phyloP scores from a whole-genome alignment of 331 rosid species.

The Acacia concinna region DNA sequence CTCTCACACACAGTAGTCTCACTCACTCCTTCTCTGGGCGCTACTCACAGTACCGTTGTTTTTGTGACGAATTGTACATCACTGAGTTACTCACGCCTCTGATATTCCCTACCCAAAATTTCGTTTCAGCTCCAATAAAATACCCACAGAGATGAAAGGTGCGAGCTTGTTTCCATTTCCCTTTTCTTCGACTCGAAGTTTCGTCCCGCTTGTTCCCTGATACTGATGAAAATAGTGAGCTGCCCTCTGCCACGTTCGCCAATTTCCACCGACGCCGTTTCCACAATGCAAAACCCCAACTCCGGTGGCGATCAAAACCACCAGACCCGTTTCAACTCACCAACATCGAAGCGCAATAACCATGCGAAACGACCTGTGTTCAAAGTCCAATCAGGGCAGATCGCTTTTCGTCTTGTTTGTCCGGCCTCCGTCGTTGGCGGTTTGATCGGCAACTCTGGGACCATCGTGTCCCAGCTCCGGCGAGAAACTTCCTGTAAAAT shows the following conservation, averaged over 20 bases:
- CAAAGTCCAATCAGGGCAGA: slow-evolving; percentile 47
- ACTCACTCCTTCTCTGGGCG: background rate
- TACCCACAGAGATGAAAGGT: background rate
- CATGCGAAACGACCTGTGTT: slow-evolving; percentile 30
- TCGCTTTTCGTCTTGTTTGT: slow-evolving; percentile 50
- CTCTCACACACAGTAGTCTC: background rate
- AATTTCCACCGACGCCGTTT: background rate
- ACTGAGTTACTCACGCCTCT: background rate
- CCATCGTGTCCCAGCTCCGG: slow-evolving; percentile 52
- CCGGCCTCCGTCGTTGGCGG: slow-evolving; percentile 44
- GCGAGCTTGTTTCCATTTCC: background rate
- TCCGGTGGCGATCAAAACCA: slow-evolving; percentile 22
- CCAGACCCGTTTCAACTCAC: background rate
- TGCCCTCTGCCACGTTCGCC: background rate
- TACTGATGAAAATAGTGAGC: background rate
- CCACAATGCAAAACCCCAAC: slow-evolving; percentile 41
- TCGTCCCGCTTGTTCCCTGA: background rate
- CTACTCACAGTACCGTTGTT: background rate
- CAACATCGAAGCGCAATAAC: slow-evolving; percentile 9
- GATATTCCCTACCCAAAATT: background rate
- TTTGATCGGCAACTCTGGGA: slow-evolving; percentile 49
- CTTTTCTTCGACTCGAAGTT: slow-evolving; percentile 26
- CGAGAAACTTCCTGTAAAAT: slow-evolving; percentile 51
- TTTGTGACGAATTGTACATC: background rate
- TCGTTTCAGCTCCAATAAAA: background rate